A percentile compares a stretch with the other conserved stretches of the same genome.
phyloP scores from a whole-genome alignment of 768 basidiomycete species.

The Exsudoporus frostii region DNA sequence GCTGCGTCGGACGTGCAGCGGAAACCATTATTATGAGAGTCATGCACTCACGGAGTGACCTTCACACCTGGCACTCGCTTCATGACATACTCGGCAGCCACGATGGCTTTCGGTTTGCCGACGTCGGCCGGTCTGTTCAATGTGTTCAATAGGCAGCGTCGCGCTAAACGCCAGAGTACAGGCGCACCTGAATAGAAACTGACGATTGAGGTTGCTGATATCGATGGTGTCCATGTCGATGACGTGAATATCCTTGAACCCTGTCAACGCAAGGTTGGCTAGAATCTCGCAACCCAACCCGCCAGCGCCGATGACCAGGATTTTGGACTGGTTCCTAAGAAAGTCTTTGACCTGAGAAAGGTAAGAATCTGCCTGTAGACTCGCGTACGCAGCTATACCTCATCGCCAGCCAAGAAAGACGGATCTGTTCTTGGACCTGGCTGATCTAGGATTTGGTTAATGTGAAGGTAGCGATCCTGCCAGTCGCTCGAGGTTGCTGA shows the following conservation, averaged over 20 bases:
- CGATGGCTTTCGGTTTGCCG: conserved; percentile 88
- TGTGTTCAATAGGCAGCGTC: background rate
- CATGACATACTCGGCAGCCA: conserved; percentile 97
- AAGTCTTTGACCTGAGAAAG: conserved; percentile 76
- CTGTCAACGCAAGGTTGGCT: conserved; percentile 91
- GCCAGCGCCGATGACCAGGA: conserved; percentile 96
- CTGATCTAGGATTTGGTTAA: conserved; percentile 82
- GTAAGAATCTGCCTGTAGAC: background rate
- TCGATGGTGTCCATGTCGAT: conserved; percentile 99
- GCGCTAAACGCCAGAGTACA: background rate
- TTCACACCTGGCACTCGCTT: conserved; percentile 92
- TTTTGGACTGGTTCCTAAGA: conserved; percentile 79
- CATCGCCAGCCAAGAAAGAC: conserved; percentile 76
- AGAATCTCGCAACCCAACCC: conserved; percentile 97
- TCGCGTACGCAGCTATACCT: conserved; percentile 43
- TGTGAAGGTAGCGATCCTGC: conserved; percentile 68
- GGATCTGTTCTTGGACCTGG: conserved; percentile 90
- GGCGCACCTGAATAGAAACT: conserved; percentile 90
- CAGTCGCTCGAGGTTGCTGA: conserved; percentile 41
- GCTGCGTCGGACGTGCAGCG: conserved; percentile 39
- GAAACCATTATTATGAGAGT: background rate
- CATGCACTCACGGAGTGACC: conserved; percentile 81
- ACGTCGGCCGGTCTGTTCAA: conserved; percentile 76
- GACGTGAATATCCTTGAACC: conserved; percentile 98
- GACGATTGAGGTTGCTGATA: conserved; percentile 96